Conservation (phyloP, 108 stramenopile species). For the Seminavis robusta region DNA sequence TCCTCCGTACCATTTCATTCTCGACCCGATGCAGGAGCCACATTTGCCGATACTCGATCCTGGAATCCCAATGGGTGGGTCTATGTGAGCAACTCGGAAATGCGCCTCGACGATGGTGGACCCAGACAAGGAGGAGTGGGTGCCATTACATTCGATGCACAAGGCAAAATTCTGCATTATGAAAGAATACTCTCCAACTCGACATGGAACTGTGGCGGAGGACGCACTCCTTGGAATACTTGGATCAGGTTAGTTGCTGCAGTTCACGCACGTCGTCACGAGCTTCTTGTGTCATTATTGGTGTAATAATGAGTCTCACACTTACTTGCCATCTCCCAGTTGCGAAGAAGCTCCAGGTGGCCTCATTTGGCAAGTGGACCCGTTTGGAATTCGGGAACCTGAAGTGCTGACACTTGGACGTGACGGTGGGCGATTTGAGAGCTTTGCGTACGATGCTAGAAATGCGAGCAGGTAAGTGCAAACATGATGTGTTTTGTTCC, state of each 20-base stretch:
- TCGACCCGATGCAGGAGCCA: constrained; percentile 42
- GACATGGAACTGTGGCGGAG: constrained; percentile 36
- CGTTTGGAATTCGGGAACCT: constrained; percentile 33
- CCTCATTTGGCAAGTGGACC: constrained; percentile 17
- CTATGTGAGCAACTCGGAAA: constrained; percentile 60
- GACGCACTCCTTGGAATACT: constrained; percentile 28
- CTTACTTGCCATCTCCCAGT: too few species aligned
- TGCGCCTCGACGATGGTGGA: background rate
- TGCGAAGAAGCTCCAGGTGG: constrained; percentile 7
- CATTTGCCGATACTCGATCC: constrained; percentile 22
- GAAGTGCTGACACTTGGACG: constrained; percentile 33
- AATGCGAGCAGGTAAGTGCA: constrained; percentile 6
- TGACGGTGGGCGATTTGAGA: constrained; percentile 32
- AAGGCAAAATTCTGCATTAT: constrained; percentile 33
- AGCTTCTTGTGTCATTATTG: too few species aligned
- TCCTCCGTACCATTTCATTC: constrained; percentile 35
- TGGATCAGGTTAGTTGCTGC: too few species aligned
- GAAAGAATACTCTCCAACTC: constrained; percentile 18
- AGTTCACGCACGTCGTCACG: too few species aligned
- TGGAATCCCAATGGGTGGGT: constrained; percentile 42
- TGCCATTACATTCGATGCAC: constrained; percentile 26
- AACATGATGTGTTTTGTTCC: constrained; percentile 2
- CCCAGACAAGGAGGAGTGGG: constrained; percentile 41
- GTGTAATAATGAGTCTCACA: too few species aligned
- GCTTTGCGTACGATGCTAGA: constrained; percentile 30